These are phyloP conservation scores for Euptelea pleiosperma DNA, from an alignment of 164 flowering plant species.

Conservation along the genomic window DNA sequence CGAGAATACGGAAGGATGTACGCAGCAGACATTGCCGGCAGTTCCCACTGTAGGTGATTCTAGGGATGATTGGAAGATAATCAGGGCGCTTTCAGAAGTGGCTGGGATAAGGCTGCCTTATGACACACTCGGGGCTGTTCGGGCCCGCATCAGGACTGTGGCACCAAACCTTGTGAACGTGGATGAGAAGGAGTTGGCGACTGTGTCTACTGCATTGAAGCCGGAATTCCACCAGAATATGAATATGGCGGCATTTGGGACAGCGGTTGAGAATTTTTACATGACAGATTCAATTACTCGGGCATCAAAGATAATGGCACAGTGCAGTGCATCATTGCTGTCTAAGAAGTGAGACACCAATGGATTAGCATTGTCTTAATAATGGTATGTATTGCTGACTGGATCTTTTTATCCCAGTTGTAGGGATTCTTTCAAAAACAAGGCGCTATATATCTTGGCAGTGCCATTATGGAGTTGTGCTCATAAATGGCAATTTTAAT, in stretches of 20 bases:
- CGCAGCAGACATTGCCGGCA: slow-evolving; percentile 82
- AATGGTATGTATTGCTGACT: slow-evolving; percentile 8
- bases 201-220: slow-evolving; percentile 43
- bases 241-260: slow-evolving; percentile 37
- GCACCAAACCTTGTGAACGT: slow-evolving; percentile 77
- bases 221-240: slow-evolving; percentile 44
- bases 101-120: slow-evolving; percentile 67
- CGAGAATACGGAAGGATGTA: slow-evolving; percentile 89
- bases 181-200: slow-evolving; percentile 75
- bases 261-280: slow-evolving; percentile 79
- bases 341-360: slow-evolving; percentile 46
- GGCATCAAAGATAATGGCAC: slow-evolving; percentile 99
- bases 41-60: slow-evolving; percentile 99
- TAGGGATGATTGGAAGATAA: slow-evolving; percentile 97
- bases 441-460: slow-evolving; percentile 3
- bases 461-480: slow-evolving; percentile 23
- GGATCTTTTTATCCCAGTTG: slow-evolving; percentile 1
- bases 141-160: slow-evolving; percentile 62
- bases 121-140: slow-evolving; percentile 49
- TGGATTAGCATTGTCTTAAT: slow-evolving; percentile 17
- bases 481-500: slow-evolving; percentile 24
- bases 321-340: slow-evolving; percentile 66
- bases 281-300: slow-evolving; percentile 94
- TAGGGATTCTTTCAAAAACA: slow-evolving; percentile 9
- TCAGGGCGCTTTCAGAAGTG: slow-evolving; percentile 89